phyloP scores from a whole-genome alignment of 805 yeast genomes.

The Nakazawaea sp. region DNA sequence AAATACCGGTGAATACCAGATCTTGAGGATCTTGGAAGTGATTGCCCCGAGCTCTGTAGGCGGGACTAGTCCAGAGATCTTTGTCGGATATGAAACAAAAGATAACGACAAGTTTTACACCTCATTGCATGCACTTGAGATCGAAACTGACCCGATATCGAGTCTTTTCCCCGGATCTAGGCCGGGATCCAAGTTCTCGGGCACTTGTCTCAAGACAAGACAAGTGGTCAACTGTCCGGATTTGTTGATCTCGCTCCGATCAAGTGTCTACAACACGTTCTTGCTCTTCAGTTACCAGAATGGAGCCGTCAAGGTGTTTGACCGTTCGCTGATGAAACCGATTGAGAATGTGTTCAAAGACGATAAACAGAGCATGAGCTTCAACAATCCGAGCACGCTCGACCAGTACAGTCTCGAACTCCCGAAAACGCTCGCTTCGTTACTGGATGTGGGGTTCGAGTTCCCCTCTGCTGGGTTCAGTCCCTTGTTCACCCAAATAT shows the following conservation, averaged over 20 bases:
- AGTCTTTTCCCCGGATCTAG: conserved; percentile 6
- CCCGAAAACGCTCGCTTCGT: conserved; percentile 29
- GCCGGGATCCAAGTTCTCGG: background rate
- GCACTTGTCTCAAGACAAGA: conserved; percentile 3
- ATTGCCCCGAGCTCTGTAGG: conserved; percentile 37
- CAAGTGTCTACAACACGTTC: conserved; percentile 32
- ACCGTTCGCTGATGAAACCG: conserved; percentile 25
- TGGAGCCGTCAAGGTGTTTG: conserved; percentile 40
- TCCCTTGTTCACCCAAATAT: conserved; percentile 32
- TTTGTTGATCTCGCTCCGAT: conserved; percentile 22
- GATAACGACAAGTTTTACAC: conserved; percentile 14
- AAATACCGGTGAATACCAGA: conserved; percentile 16
- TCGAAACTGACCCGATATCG: conserved; percentile 17
- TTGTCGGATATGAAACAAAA: conserved; percentile 32
- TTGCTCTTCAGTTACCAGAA: conserved; percentile 31
- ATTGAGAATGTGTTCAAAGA: conserved; percentile 14
- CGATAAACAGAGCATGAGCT: background rate
- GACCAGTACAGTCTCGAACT: conserved; percentile 11
- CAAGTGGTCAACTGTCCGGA: conserved; percentile 18
- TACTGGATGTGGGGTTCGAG: conserved; percentile 49
- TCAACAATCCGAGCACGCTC: conserved; percentile 8
- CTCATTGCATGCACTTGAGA: conserved; percentile 19
- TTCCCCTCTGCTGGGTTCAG: conserved; percentile 29
- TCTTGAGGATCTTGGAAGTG: conserved; percentile 30
- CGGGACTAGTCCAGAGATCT: conserved; percentile 37